These are phyloP conservation scores for Aspergillus neoniger DNA, from an alignment of 2,329 filamentous ascomycete genomes.

Conservation along the genomic window DNA sequence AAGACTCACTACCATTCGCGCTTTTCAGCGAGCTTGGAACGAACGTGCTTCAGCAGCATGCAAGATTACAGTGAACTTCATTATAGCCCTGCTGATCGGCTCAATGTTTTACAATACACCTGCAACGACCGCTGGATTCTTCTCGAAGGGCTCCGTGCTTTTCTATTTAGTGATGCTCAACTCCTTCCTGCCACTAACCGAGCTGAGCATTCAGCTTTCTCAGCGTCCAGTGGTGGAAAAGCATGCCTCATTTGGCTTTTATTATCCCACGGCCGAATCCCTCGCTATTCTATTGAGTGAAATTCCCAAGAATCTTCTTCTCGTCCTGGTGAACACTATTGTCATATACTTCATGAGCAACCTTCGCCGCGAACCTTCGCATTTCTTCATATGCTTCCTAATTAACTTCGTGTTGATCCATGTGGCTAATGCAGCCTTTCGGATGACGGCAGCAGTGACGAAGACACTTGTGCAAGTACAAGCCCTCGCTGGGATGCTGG, in stretches of 20 bases:
- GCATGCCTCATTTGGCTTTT: conserved; percentile 33
- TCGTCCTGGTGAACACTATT: conserved; percentile 73
- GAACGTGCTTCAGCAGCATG: conserved; percentile 73
- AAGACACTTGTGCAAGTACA: conserved; percentile 63
- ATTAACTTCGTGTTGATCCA: conserved; percentile 72
- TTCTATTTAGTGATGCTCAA: conserved; percentile 89
- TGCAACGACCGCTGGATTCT: conserved; percentile 67
- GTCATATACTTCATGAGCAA: conserved; percentile 84
- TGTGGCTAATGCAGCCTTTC: conserved; percentile 82
- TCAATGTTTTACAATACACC: conserved; percentile 78
- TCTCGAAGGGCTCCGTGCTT: conserved; percentile 71
- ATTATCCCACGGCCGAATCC: conserved; percentile 27
- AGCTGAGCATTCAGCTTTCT: conserved; percentile 45
- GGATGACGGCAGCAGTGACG: conserved; percentile 73
- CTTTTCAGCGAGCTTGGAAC: conserved; percentile 71
- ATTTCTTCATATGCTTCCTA: conserved; percentile 85
- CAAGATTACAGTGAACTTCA: conserved; percentile 63
- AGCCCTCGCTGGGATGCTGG: conserved; percentile 55
- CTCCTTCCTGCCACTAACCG: conserved; percentile 61
- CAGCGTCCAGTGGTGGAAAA: conserved; percentile 32
- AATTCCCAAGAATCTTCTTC: conserved; percentile 73
- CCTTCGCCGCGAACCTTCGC: conserved; percentile 68
- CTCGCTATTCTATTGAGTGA: conserved; percentile 25
- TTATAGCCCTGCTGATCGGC: conserved; percentile 74
- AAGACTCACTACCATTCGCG: conserved; percentile 74